Base-by-base conservation (phyloP, 345 rosid species). In the Iberis pinnata region DNA sequence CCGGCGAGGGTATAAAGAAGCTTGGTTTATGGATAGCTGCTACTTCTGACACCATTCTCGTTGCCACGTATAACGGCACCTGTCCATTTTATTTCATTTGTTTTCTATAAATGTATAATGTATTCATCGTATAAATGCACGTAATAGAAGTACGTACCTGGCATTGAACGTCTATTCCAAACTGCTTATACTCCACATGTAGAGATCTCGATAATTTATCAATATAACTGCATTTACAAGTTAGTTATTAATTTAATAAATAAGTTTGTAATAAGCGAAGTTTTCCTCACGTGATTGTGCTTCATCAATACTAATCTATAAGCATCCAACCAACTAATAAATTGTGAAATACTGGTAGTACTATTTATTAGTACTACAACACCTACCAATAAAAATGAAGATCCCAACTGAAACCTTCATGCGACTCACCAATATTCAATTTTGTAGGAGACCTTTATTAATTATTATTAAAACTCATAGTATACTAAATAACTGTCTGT, bases 1-100 rank as follows among this genome's bases (percentile, higher is more conserved):
- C 71, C 2, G 97, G 67, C 11, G 85, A 49, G 15, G 94, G 87
- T 42, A 79, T 52, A 19, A 80, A 89, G 46, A 75, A 15, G 7
- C 94, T 77, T 33, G 77, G 32, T 47, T 59, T 63, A 44, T 75
- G 61, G 13, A 86, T 77, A 1, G 55, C 57, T 3, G 85, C 94
- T 7, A 78, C 86, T 45, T 43, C 65, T 14, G 79, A 63, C n/a
- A 72, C 77, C 89, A 86, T 86, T 46, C 71, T 77, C 7, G 97
- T 89, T 17, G 94, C 90, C 19, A 89, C 89, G 36, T 89, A 86
- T 12, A 86, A 54, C 5, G 95, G 97, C 3, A 81, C 81, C 90
- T 88, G 63, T 26, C 4, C 8, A 26, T n/a, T n/a, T n/a, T 26
- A 26, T 5, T 4, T 33, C 16, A 57, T 57, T 55, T 45, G 26